Conservation (phyloP, 495 filamentous ascomycete genomes). For the Podospora australis region DNA sequence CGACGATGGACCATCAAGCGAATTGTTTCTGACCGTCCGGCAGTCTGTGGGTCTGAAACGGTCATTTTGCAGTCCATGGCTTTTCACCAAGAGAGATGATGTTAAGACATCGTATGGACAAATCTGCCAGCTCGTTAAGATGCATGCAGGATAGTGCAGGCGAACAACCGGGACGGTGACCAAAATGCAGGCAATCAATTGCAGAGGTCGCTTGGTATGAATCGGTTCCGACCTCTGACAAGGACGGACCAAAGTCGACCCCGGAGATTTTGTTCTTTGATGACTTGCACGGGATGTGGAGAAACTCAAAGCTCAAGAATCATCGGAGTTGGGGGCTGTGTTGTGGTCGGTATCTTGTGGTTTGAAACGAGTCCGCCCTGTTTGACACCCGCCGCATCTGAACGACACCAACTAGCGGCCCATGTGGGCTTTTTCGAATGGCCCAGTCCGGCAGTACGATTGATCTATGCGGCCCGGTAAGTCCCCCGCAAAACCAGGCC, state of each 20-base stretch:
- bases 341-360: neutral
- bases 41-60: neutral
- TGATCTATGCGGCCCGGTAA: too few relatives aligned
- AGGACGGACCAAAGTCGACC: neutral
- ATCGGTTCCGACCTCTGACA: neutral
- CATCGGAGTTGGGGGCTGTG: neutral
- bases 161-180: neutral
- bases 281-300: too few relatives aligned
- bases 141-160: neutral
- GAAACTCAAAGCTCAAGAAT: neutral
- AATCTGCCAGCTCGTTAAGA: neutral
- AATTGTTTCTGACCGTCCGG: neutral
- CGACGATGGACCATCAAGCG: neutral
- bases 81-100: neutral
- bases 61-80: neutral
- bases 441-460: too few relatives aligned
- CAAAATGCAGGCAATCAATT: neutral
- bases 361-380: neutral
- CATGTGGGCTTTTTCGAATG: too few relatives aligned
- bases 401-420: too few relatives aligned
- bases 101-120: neutral
- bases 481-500: too few relatives aligned
- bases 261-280: too few relatives aligned
- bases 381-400: slow-evolving; percentile 1
- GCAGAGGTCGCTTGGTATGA: neutral